Base-by-base conservation (phyloP, 495 filamentous ascomycete species). In the Oidiodendron maius region DNA sequence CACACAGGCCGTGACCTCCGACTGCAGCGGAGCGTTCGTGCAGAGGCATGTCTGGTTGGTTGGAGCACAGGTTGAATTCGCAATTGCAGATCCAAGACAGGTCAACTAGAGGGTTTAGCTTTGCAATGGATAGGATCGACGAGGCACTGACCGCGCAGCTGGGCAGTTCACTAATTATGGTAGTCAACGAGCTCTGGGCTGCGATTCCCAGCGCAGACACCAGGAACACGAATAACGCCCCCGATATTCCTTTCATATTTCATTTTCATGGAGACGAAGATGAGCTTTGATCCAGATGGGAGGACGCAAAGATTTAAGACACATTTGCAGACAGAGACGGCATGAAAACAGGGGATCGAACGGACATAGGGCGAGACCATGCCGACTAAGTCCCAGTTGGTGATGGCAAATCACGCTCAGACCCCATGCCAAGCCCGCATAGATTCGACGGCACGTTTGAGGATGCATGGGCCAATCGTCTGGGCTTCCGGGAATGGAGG, bases 1-100 rank as follows among this genome's bases (percentile, higher is more conserved):
- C 4, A 69, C 56, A 17, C 66, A 69, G 28, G 50, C 32, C 24
- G 61, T 57, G 32, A 67, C 55, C 11, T 56, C 28, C 10, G 30
- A 35, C 30, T 57, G 56, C 6, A 69, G 48, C 10, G 44, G 5
- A 15, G 17, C 47, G 47, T 62, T 63, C 15, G 51, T 49, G 46
- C 66, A 69, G 20, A 64, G 40, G 37, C 66, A 69, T 15, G 62
- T 60, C 17, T 52, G 48, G 50, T 69, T 64, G 22, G 56, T 61
- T 15, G 45, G 6, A 2, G 47, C 12, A 32, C 66, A 69, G 20
- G 51, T 39, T 20, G 64, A 63, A n/a, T 57, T 61, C 32, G 24
- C 23, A 22, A 60, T 37, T 17, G 53, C 51, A 5, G n/a, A 9
- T 22, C 40, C 36, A 8, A 64, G 52, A 48, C 61, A 64, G 26